phyloP scores from a whole-genome alignment of 2,329 filamentous ascomycete genomes.

The Diaporthe citrichinensis region DNA sequence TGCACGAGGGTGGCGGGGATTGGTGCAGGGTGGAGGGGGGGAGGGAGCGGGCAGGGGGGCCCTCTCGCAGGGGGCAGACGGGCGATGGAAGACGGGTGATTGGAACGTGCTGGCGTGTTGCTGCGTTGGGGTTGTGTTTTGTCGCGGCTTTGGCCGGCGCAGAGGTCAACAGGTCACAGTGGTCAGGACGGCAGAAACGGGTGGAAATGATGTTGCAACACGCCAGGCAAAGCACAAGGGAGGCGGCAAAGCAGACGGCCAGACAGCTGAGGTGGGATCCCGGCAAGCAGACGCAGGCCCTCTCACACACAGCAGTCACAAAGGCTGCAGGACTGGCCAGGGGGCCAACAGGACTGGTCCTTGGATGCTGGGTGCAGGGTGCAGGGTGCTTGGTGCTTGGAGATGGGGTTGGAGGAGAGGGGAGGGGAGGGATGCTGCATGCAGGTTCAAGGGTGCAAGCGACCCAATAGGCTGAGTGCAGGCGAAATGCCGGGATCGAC shows the following conservation, averaged over 20 bases:
- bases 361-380: neutral
- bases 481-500: slow-evolving; percentile 36
- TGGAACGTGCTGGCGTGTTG: slow-evolving; percentile 22
- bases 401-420: slow-evolving; percentile 1
- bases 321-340: slow-evolving; percentile 13
- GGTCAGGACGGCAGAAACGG: slow-evolving; percentile 10
- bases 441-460: slow-evolving; percentile 31
- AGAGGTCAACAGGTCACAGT: slow-evolving; percentile 1
- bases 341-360: slow-evolving; percentile 21
- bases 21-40: neutral
- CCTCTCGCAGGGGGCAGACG: neutral
- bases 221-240: neutral
- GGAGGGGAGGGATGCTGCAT: slow-evolving; percentile 16
- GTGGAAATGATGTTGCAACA: slow-evolving; percentile 15
- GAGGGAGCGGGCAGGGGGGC: neutral
- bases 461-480: slow-evolving; percentile 32
- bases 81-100: slow-evolving; percentile 12
- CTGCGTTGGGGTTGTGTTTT: neutral
- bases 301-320: slow-evolving; percentile 11
- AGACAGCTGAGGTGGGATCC: slow-evolving; percentile 15
- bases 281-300: slow-evolving; percentile 6
- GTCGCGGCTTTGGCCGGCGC: slow-evolving; percentile 35
- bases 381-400: slow-evolving; percentile 14
- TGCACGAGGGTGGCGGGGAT: slow-evolving; percentile 1
- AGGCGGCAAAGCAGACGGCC: neutral